Evolutionary conservation across 2,329 filamentous ascomycete genomes (phyloP), one percentile per base, ranked within the genome.

Genomic region (Helotiales sp.): DNA sequence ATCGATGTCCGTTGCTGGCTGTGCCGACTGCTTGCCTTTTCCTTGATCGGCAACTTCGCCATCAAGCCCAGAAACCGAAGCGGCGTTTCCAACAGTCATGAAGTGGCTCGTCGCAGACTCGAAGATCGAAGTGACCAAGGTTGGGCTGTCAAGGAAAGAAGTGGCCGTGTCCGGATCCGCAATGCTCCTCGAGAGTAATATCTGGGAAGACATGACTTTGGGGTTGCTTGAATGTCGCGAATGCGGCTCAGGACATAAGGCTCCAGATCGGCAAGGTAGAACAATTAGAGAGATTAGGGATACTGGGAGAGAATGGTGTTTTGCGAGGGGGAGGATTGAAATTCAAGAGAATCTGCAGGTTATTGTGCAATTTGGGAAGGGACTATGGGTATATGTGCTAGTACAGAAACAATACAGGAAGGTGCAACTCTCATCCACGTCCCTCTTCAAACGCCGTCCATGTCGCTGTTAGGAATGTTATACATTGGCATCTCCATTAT

Each of bases 131-230:
- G 72, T 68, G 4, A 75, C 69, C 4, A 68, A 58, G n/a, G 70
- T 50, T 10, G 70, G 61, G 22, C 54, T 20, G 34, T 30, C 34
- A 43, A 7, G 20, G 61, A 65, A 60, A 54, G 61, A 55, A 58
- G 67, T 47, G 30, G 75, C 70, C 47, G 74, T 71, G 64, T 77
- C 71, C 34, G 78, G 76, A 32, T 74, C 77, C 49, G 81, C 81
- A 67, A 83, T 80, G 62, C 78, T 81, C 63, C 81, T 74, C 26
- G 82, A 83, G 59, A 84, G 77, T 63, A 82, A 76, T 40, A 83
- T 83, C 67, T 82, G 79, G 55, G 81, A 83, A 79, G 82, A 82
- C 81, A 81, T 83, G 30, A 20, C 22, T 50, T 11, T 7, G 6
- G 28, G 47, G 22, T 11, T 24, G 45, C 6, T 24, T 50, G 2